phyloP scores from a whole-genome alignment of 768 basidiomycete species.

The Chalciporus piperatus region DNA sequence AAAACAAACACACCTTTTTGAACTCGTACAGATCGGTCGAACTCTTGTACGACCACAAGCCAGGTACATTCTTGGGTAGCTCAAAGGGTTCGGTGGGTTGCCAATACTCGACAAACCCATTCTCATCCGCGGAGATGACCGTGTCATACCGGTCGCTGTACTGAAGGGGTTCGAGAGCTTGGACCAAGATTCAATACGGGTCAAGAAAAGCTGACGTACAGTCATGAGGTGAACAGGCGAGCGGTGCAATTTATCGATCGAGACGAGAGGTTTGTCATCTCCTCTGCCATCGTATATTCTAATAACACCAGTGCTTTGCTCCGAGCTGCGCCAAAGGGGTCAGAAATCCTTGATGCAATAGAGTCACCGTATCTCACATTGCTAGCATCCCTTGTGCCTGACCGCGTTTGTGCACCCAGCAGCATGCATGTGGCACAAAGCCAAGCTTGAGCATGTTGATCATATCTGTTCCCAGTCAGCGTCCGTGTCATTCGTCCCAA shows the following conservation, averaged over 20 bases:
- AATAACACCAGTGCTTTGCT: slow-evolving; percentile 69
- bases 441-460: slow-evolving; percentile 95
- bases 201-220: slow-evolving; percentile 44
- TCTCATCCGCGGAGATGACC: slow-evolving; percentile 92
- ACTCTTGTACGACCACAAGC: slow-evolving; percentile 88
- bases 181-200: background rate
- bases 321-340: slow-evolving; percentile 57
- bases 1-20: slow-evolving; percentile 69
- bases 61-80: slow-evolving; percentile 69
- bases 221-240: slow-evolving; percentile 90
- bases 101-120: slow-evolving; percentile 97
- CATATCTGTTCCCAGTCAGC: slow-evolving; percentile 66
- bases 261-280: slow-evolving; percentile 71
- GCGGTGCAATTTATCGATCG: slow-evolving; percentile 74
- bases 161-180: slow-evolving; percentile 37
- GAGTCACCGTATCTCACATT: slow-evolving; percentile 53
- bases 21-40: slow-evolving; percentile 96
- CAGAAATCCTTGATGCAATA: slow-evolving; percentile 2
- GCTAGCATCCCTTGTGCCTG: slow-evolving; percentile 87
- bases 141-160: slow-evolving; percentile 89
- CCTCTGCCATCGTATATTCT: slow-evolving; percentile 93
- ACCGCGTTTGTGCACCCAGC: slow-evolving; percentile 91
- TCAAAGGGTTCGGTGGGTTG: slow-evolving; percentile 86
- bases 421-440: slow-evolving; percentile 83
- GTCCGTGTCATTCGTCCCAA: background rate